Evolutionary conservation across 1,284 basidiomycete genomes (phyloP), one percentile per base, ranked within the genome.

Genomic region (Moesziomyces antarcticus): DNA sequence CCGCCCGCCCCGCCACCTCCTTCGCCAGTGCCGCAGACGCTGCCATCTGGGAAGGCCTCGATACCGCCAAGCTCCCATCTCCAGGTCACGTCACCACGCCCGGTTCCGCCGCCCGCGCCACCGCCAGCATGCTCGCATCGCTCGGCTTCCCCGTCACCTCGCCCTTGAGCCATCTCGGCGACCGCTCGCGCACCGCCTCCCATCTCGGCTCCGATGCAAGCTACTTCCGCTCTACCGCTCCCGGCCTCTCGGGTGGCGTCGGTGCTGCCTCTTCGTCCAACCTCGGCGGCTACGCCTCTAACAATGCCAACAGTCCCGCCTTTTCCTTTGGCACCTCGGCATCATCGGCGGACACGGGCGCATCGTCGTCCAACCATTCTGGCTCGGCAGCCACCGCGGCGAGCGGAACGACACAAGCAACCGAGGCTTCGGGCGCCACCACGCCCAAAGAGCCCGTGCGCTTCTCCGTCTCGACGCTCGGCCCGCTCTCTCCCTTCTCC

Each of bases 401-500:
- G 4, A 57, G 65, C 10, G 54, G 57, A 52, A 56, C 44, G 1
- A 56, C 56, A 1, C 71, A 73, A 21, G 71, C 54, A 20, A 61
- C 51, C 24, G 71, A 73, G 37, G 42, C 50, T 1, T 61, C 61
- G 2, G 65, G 65, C 21, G 65, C 65, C 4, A 69, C 65, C 1
- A 69, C 65, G 30, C 62, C 59, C 21, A 79, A 79, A 53, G 81
- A 82, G 49, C 71, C 77, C n/a, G 64, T 72, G 21, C 80, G 80
- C 27, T 82, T 80, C 62, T 69, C 73, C 3, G 70, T 81, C 22
- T 62, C 79, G 2, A 70, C 76, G 13, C 53, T 76, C 0, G 80
- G 81, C 1, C 73, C 80, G 3, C 71, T 82, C 24, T 81, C 80
- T 25, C 80, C 81, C 9, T 82, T 82, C 45, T 80, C 79, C 13